These are phyloP conservation scores for Penicillium steckii DNA, from an alignment of 495 filamentous ascomycete genomes.

Conservation along the genomic window DNA sequence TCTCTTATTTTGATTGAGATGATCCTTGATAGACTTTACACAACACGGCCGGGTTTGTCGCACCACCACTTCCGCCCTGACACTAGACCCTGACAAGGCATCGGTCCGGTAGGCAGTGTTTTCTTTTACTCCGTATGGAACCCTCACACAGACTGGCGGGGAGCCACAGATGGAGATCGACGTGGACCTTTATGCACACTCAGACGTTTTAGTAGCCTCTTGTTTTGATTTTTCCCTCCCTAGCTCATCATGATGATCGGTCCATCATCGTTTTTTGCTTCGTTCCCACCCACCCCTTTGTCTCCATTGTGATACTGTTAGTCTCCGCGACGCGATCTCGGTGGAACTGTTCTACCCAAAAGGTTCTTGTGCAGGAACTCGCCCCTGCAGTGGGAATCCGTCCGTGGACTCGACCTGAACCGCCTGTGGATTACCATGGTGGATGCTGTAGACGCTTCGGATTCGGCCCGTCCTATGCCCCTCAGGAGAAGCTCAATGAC, in stretches of 20 bases:
- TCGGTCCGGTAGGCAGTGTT: slow-evolving; percentile 7
- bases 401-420: background rate
- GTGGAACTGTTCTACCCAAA: background rate
- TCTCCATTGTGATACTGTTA: background rate
- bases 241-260: no score
- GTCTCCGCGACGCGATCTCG: background rate
- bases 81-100: slow-evolving; percentile 17
- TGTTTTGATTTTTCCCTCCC: background rate
- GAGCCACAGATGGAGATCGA: background rate
- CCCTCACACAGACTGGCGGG: background rate
- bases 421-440: background rate
- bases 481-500: background rate
- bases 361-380: background rate
- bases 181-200: background rate
- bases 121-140: background rate
- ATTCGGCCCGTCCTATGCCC: slow-evolving; percentile 18
- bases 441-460: slow-evolving; percentile 3
- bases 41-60: background rate
- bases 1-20: background rate
- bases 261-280: background rate
- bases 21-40: background rate
- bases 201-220: background rate
- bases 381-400: background rate
- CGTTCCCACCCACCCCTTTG: background rate
- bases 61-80: background rate